Evolutionary conservation across 2,329 filamentous ascomycete genomes (phyloP).

Genomic region (Fusarium fujikuroi): DNA sequence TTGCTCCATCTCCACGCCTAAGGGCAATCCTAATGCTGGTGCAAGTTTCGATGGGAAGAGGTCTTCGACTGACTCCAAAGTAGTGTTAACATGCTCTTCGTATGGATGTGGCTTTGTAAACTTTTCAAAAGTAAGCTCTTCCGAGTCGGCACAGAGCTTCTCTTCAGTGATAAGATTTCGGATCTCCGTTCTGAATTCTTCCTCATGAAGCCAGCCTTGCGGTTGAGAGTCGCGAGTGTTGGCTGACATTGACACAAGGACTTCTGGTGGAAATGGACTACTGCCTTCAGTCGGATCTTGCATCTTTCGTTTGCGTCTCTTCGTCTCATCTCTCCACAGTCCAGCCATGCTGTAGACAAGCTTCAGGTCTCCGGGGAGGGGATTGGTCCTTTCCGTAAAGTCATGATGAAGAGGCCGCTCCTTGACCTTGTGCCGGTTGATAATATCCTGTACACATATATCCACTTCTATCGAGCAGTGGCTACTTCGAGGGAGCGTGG

Average conservation of each 20-base stretch:
- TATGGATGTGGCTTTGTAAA: constrained; percentile 68
- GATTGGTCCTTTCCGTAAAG: constrained; percentile 78
- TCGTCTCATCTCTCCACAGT: constrained; percentile 90
- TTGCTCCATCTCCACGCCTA: constrained; percentile 33
- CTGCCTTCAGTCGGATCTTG: constrained; percentile 70
- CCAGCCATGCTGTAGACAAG: constrained; percentile 94
- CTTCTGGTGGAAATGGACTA: constrained; percentile 84
- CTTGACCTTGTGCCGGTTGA: constrained; percentile 81
- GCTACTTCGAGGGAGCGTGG: constrained; percentile 78
- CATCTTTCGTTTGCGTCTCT: constrained; percentile 78
- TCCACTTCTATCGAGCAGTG: constrained; percentile 93
- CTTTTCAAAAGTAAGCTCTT: constrained; percentile 67
- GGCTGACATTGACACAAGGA: constrained; percentile 88
- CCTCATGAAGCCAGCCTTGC: constrained; percentile 94
- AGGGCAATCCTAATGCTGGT: constrained; percentile 56
- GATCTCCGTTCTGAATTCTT: constrained; percentile 78
- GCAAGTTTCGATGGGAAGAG: constrained; percentile 77
- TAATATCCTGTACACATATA: constrained; percentile 86
- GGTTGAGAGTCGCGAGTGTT: constrained; percentile 76
- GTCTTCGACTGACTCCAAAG: constrained; percentile 86
- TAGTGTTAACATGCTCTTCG: constrained; percentile 75
- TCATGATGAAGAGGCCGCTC: constrained; percentile 86
- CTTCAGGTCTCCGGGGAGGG: constrained; percentile 75
- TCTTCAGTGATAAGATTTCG: constrained; percentile 73
- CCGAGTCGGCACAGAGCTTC: constrained; percentile 54